Conservation (phyloP, 768 basidiomycete genomes). For the Piloderma croceum region DNA sequence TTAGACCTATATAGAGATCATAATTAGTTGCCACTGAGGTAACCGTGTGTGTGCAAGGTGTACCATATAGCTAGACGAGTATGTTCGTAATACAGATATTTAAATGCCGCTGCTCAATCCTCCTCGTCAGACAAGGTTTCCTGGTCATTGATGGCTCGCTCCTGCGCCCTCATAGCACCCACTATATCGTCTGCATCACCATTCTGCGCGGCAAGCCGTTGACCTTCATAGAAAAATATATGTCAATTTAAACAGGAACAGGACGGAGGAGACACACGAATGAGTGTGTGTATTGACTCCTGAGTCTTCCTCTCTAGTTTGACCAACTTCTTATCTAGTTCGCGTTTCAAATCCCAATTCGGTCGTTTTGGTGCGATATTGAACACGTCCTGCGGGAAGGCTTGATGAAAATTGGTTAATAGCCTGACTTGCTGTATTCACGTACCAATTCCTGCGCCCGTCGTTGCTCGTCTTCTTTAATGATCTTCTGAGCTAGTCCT, state of each 20-base stretch:
- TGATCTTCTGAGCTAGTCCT: slow-evolving; percentile 79
- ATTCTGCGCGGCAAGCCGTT: slow-evolving; percentile 73
- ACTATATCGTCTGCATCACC: slow-evolving; percentile 74
- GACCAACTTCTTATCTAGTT: slow-evolving; percentile 84
- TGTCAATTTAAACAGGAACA: background rate
- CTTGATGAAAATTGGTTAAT: slow-evolving; percentile 5
- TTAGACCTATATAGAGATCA: too few species aligned
- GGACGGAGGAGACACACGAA: slow-evolving; percentile 54
- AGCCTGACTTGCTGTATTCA: slow-evolving; percentile 7
- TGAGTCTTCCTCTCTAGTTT: slow-evolving; percentile 90
- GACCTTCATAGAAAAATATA: slow-evolving; percentile 41
- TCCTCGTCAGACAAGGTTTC: slow-evolving; percentile 59
- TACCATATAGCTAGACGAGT: too few species aligned
- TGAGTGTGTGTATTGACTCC: slow-evolving; percentile 87
- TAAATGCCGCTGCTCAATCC: too few species aligned
- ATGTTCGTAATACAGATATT: slow-evolving; percentile 8
- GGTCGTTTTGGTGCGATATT: slow-evolving; percentile 97
- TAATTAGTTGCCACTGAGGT: too few species aligned
- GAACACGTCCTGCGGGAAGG: slow-evolving; percentile 68
- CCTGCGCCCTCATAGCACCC: slow-evolving; percentile 79
- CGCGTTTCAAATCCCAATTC: slow-evolving; percentile 94
- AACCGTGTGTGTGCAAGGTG: too few species aligned
- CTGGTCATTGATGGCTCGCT: slow-evolving; percentile 46
- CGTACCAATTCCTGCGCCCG: slow-evolving; percentile 83
- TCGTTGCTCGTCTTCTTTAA: slow-evolving; percentile 80